Conservation (phyloP, 2,329 filamentous ascomycete species). For the Alternaria consortialis region DNA sequence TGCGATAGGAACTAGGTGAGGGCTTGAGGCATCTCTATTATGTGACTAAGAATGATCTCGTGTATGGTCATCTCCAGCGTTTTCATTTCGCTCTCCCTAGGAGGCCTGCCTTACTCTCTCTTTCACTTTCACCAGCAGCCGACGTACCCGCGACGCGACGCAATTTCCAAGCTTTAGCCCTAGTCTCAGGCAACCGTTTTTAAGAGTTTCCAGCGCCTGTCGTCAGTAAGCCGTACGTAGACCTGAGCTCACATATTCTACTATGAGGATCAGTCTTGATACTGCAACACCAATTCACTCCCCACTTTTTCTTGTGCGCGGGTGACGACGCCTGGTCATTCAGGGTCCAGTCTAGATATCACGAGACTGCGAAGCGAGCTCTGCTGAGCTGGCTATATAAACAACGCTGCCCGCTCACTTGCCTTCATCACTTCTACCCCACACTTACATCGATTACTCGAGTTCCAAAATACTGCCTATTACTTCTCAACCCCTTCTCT, state of each 20-base stretch:
- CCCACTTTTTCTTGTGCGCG: constrained; percentile 11
- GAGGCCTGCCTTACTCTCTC: neutral
- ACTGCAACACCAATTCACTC: constrained; percentile 11
- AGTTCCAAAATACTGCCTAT: neutral
- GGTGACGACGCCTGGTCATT: neutral
- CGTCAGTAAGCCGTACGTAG: constrained; percentile 11
- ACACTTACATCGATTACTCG: neutral
- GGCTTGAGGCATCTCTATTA: neutral
- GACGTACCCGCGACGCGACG: neutral
- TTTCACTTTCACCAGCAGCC: neutral
- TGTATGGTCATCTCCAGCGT: too few relatives aligned
- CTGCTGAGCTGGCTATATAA: constrained; percentile 10
- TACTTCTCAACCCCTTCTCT: neutral
- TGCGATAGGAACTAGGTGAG: neutral
- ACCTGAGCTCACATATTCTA: constrained; percentile 18
- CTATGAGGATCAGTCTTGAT: constrained; percentile 16
- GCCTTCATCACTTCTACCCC: constrained; percentile 5
- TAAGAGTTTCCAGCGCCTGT: constrained; percentile 7
- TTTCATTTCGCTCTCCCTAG: too few relatives aligned
- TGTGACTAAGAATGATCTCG: neutral
- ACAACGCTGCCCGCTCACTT: neutral
- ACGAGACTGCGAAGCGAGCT: neutral
- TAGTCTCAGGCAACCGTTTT: constrained; percentile 13
- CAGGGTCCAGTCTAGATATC: neutral
- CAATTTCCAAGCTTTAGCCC: neutral